Evolutionary conservation across 371 early-diverging fungal species (phyloP).

Genomic region (Mucor circinelloides): DNA sequence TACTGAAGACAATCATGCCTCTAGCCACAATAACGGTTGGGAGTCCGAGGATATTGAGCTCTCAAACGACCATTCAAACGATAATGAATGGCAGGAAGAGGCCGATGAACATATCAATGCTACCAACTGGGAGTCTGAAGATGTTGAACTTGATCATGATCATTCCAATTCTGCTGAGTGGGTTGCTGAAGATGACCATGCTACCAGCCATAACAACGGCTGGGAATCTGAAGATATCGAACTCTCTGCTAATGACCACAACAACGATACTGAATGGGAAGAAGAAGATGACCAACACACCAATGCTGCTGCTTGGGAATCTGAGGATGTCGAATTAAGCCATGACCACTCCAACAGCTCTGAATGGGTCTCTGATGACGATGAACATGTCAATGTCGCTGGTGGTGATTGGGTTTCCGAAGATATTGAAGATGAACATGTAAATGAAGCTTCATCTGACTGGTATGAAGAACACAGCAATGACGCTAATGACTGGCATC

Average conservation of each 20-base stretch:
- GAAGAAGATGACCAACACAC: conserved; percentile 11
- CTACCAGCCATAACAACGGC: conserved; percentile 7
- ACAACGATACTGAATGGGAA: conserved; percentile 17
- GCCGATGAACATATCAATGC: conserved; percentile 4
- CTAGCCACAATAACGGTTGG: conserved; percentile 18
- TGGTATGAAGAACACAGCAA: neutral
- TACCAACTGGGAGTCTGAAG: conserved; percentile 15
- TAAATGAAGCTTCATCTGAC: neutral
- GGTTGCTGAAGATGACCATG: conserved; percentile 8
- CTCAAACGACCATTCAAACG: neutral
- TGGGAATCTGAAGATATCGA: conserved; percentile 15
- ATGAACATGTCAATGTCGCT: neutral
- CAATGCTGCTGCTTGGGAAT: conserved; percentile 12
- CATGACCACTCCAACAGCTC: conserved; percentile 10
- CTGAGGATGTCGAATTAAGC: conserved; percentile 3
- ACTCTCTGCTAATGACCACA: neutral
- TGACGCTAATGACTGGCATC: conserved; percentile 8
- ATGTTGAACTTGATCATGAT: neutral
- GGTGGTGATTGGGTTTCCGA: conserved; percentile 2
- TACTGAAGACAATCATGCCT: neutral
- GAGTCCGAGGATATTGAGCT: conserved; percentile 14
- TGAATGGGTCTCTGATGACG: conserved; percentile 13
- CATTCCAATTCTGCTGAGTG: neutral
- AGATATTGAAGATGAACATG: conserved; percentile 3
- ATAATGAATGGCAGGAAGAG: conserved; percentile 9